Evolutionary conservation across 805 yeast genomes (phyloP).

Genomic region (Candida broadrunensis): DNA sequence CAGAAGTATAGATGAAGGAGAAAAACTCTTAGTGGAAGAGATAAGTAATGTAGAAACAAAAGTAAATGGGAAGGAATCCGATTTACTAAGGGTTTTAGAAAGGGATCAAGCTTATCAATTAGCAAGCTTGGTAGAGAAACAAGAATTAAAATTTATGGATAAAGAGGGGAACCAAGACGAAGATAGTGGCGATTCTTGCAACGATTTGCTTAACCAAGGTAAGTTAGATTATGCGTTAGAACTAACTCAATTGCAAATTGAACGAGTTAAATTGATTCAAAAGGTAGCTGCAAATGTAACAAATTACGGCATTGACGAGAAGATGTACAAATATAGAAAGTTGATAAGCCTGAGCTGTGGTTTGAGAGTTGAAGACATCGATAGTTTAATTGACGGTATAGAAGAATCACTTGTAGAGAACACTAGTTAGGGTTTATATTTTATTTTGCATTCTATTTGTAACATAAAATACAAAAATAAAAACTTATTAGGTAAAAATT

Average conservation of each 20-base stretch:
- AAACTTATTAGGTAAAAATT: no score
- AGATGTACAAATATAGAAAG: conserved; percentile 72
- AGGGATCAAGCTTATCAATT: conserved; percentile 44
- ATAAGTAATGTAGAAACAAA: conserved; percentile 5
- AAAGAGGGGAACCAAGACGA: conserved; percentile 11
- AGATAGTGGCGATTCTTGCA: conserved; percentile 11
- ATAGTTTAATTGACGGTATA: conserved; percentile 78
- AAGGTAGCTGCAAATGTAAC: conserved; percentile 48
- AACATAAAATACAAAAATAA: no score
- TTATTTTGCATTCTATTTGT: no score
- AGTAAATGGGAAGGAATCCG: conserved; percentile 14
- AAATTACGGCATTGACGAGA: conserved; percentile 45
- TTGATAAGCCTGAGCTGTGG: conserved; percentile 77
- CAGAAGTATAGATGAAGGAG: conserved; percentile 24
- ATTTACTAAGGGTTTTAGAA: conserved; percentile 26
- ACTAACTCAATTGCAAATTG: conserved; percentile 51
- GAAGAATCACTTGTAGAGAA: conserved; percentile 35
- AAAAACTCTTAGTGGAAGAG: conserved; percentile 15
- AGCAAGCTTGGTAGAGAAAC: conserved; percentile 43
- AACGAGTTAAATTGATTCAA: conserved; percentile 41
- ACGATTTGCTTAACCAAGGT: conserved; percentile 14
- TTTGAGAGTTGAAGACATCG: conserved; percentile 73
- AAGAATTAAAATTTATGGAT: conserved; percentile 19
- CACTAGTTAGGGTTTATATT: neutral
- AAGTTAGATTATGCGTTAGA: conserved; percentile 17